Percentiles rank a stretch among this genome's conserved stretches.
These are phyloP conservation scores for Gremmenia infestans DNA, from an alignment of 2,329 filamentous ascomycete genomes.

Conservation along the genomic window DNA sequence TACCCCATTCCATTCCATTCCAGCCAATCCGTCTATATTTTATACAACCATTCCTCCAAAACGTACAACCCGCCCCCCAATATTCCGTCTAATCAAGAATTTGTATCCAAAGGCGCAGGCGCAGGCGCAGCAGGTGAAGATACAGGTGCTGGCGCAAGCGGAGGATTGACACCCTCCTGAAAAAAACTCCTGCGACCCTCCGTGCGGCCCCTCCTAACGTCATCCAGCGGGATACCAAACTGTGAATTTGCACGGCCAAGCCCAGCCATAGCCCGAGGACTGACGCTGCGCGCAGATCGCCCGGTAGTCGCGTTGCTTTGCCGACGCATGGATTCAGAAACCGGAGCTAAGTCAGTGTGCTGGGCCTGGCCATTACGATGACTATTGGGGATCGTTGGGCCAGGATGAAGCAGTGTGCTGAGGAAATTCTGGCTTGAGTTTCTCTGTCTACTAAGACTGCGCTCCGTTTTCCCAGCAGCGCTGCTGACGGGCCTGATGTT, in stretches of 20 bases:
- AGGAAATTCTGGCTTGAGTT: constrained; percentile 22
- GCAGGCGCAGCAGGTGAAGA: too few relatives aligned
- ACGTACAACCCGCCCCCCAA: too few relatives aligned
- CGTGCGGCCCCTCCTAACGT: constrained; percentile 4
- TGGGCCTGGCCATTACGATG: constrained; percentile 12
- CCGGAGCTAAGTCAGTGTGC: too few relatives aligned
- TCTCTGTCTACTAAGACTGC: constrained; percentile 8
- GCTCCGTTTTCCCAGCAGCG: constrained; percentile 8
- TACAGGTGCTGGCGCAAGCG: not conserved
- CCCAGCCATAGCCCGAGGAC: constrained; percentile 1
- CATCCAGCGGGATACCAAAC: not conserved
- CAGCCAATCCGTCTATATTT: too few relatives aligned
- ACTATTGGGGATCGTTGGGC: constrained; percentile 28
- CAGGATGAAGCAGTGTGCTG: constrained; percentile 28
- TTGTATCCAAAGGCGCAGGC: too few relatives aligned
- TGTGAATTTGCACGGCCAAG: not conserved
- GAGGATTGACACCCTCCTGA: constrained; percentile 20
- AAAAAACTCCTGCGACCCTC: constrained; percentile 22
- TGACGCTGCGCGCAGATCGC: constrained; percentile 3
- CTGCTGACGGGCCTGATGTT: constrained; percentile 7
- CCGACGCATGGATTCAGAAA: not conserved
- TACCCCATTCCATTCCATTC: too few relatives aligned
- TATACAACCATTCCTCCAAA: too few relatives aligned
- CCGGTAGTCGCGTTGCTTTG: constrained; percentile 11
- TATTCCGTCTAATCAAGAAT: too few relatives aligned